Conservation (phyloP, 176 grass and related monocot species). For the Bromus sterilis region DNA sequence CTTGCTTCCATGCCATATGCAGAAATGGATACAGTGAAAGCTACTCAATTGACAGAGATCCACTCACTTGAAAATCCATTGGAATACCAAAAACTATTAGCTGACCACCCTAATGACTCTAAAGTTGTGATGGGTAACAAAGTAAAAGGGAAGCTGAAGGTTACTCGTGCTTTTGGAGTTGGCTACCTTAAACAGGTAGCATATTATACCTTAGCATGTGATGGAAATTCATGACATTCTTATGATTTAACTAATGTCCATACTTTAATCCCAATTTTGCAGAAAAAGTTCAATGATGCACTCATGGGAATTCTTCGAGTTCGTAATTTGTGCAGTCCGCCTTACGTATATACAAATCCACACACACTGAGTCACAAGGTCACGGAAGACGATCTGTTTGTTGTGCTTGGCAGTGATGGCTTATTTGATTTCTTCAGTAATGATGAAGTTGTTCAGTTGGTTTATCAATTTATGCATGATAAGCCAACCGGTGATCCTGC, state of each 20-base stretch:
- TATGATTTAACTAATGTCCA: conserved; percentile 5
- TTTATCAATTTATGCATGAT: conserved; percentile 77
- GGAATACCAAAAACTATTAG: conserved; percentile 67
- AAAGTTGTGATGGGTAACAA: conserved; percentile 57
- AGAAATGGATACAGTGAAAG: conserved; percentile 37
- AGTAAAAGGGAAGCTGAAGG: conserved; percentile 96
- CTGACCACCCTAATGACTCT: conserved; percentile 66
- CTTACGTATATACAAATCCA: conserved; percentile 79
- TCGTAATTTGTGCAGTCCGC: conserved; percentile 58
- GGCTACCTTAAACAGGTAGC: conserved; percentile 94
- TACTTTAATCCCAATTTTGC: conserved; percentile 18
- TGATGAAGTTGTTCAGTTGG: conserved; percentile 75
- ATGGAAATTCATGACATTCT: background rate
- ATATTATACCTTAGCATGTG: background rate
- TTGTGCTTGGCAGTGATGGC: conserved; percentile 92
- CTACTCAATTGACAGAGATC: conserved; percentile 74
- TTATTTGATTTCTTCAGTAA: conserved; percentile 96
- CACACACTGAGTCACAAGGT: conserved; percentile 78
- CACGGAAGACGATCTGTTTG: conserved; percentile 71
- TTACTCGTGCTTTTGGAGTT: conserved; percentile 97
- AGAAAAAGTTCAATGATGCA: conserved; percentile 86
- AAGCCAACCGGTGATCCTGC: conserved; percentile 80
- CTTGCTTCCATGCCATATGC: conserved; percentile 50
- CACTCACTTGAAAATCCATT: conserved; percentile 70
- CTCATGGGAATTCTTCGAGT: conserved; percentile 97